Percentiles rank a stretch among this genome's conserved stretches.
These are phyloP conservation scores for Ephemerocybe angulata DNA, from an alignment of 768 basidiomycete species.

Conservation along the genomic window DNA sequence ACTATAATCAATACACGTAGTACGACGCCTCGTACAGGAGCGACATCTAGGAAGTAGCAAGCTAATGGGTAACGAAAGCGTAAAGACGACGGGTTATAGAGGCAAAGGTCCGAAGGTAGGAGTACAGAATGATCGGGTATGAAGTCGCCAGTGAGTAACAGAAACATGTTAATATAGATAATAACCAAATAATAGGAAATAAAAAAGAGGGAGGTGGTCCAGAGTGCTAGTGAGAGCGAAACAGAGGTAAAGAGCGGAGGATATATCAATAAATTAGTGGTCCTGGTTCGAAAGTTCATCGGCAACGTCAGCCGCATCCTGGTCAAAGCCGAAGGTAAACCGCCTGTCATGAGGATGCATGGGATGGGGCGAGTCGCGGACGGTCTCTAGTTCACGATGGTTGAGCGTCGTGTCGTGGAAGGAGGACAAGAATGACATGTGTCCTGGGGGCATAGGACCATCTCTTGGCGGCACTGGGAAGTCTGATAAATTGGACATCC, in stretches of 20 bases:
- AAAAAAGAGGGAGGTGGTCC: not conserved
- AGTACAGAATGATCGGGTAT: no score
- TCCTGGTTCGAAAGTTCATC: constrained; percentile 1
- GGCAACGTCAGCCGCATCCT: constrained; percentile 2
- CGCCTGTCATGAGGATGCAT: constrained; percentile 3
- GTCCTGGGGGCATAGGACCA: constrained; percentile 19
- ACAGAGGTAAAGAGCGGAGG: not conserved
- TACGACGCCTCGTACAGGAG: no score
- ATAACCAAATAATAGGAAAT: not conserved
- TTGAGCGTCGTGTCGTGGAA: constrained; percentile 30
- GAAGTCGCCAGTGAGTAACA: no score
- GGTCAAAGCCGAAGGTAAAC: not conserved
- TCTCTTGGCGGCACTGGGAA: constrained; percentile 60
- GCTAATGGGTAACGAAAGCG: no score
- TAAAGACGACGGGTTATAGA: no score
- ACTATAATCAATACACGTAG: no score
- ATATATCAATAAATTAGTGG: not conserved
- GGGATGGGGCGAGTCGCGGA: constrained; percentile 3
- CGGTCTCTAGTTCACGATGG: not conserved
- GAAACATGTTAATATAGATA: not conserved
- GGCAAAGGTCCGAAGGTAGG: no score
- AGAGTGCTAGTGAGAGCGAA: not conserved
- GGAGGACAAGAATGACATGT: constrained; percentile 41
- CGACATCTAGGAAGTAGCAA: no score
- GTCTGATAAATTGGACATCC: constrained; percentile 70